Evolutionary conservation across 768 basidiomycete genomes (phyloP).

Genomic region (Boletus reticuloceps): DNA sequence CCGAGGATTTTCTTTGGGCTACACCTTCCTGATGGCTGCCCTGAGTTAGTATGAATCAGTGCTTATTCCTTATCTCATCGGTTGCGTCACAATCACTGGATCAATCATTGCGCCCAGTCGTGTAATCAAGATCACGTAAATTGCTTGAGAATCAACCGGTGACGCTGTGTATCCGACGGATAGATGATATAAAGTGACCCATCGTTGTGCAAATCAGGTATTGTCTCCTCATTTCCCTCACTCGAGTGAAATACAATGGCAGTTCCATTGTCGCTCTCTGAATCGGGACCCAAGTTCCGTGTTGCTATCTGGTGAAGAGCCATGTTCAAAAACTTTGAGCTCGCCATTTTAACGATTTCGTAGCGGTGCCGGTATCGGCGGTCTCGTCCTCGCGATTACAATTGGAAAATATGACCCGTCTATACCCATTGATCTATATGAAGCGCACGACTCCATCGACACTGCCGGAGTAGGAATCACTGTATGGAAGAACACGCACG

Average conservation of each 20-base stretch:
- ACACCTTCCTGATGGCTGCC: no score
- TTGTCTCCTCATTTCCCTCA: not conserved
- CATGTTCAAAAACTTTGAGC: no score
- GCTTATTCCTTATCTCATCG: no score
- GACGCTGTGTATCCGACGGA: not conserved
- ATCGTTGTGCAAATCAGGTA: not conserved
- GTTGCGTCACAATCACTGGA: no score
- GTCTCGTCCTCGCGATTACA: conserved; percentile 41
- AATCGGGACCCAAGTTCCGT: conserved; percentile 8
- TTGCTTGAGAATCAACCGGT: not conserved
- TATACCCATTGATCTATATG: conserved; percentile 44
- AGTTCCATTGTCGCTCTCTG: not conserved
- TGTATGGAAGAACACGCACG: conserved; percentile 48
- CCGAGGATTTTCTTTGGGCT: no score
- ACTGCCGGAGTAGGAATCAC: conserved; percentile 42
- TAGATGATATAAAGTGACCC: not conserved
- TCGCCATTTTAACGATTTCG: not conserved
- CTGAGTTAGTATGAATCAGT: no score
- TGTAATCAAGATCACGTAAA: not conserved
- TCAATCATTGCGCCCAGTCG: not conserved
- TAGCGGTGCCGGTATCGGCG: conserved; percentile 44
- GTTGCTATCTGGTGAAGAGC: conserved; percentile 23
- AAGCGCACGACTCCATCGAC: conserved; percentile 40
- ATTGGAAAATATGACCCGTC: conserved; percentile 32
- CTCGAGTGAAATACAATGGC: not conserved